These are phyloP conservation scores for Penicillium digitatum DNA, from an alignment of 2,329 filamentous ascomycete species.

Conservation along the genomic window DNA sequence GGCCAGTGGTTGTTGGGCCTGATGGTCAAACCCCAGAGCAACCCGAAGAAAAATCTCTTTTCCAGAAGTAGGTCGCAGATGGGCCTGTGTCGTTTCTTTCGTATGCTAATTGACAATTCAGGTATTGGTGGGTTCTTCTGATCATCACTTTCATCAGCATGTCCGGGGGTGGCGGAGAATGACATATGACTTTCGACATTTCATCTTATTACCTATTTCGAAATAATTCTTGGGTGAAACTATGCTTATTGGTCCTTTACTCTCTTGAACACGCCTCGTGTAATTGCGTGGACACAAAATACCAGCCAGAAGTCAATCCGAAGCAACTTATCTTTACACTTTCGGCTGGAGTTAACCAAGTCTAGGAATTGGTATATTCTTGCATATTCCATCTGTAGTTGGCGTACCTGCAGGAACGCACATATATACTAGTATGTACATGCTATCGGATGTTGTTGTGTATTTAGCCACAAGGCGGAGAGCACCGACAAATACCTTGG, in stretches of 20 bases:
- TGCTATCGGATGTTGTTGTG: too few species aligned
- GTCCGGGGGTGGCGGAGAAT: constrained; percentile 38
- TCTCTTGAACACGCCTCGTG: not conserved
- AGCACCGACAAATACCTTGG: not conserved
- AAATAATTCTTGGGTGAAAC: not conserved
- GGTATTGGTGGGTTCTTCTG: constrained; percentile 49
- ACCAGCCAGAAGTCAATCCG: not conserved
- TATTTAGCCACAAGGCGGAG: not conserved
- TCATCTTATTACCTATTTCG: not conserved
- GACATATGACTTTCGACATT: constrained; percentile 14
- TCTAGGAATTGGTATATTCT: not conserved
- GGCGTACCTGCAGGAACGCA: not conserved
- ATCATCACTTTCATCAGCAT: constrained; percentile 41
- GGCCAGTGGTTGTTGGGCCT: constrained; percentile 37
- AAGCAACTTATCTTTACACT: not conserved
- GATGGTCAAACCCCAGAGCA: constrained; percentile 40
- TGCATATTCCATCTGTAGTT: not conserved
- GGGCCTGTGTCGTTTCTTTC: not conserved
- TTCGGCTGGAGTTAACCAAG: not conserved
- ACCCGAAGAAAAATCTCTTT: constrained; percentile 42
- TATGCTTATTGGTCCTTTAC: not conserved
- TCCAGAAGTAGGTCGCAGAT: constrained; percentile 39
- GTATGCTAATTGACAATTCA: constrained; percentile 16
- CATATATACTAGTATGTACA: not conserved
- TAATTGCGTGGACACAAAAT: not conserved